Evolutionary conservation across 2,329 filamentous ascomycete genomes (phyloP), one percentile per base, ranked within the genome.

Genomic region (Botryotinia calthae): DNA sequence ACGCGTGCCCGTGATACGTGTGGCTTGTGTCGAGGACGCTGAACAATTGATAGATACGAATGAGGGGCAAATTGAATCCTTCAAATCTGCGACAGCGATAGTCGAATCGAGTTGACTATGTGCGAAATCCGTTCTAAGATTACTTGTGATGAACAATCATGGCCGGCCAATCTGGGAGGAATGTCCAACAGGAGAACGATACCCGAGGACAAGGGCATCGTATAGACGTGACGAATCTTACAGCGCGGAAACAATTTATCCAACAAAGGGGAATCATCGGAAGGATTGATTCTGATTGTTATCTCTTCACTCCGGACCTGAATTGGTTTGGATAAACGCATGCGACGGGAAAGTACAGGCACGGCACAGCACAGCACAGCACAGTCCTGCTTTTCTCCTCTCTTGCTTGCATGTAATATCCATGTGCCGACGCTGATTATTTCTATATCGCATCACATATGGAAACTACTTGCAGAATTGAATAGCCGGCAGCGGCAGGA

Each of bases 341-440:
- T 67, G 62, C 70, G 62, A 67, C 70, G 70, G 70, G 42, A 72
- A 67, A 8, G 70, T 58, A 67, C 70, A 67, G 70, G 44, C 58
- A 67, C 51, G 62, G 70, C 40, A 72, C 37, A 37, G 37, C 37
- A 37, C 34, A 37, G 34, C 34, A 37, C 51, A 66, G 48, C 40
- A 72, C 51, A 67, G 46, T 58, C 20, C 63, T 65, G 25, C 25
- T 22, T 37, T 42, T 56, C 51, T 56, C 44, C 59, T 71, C 70
- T 71, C 34, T 66, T 66, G 70, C 28, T 59, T 72, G 37, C 51
- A 72, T 61, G 40, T 46, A 46, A 67, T 67, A 56, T 67, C n/a
- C 16, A 66, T 40, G 34, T 54, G 20, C 46, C 46, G 46, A 67
- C 51, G 64, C 64, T 68, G 37, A 34, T 61, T 44, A 42, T 44